These are phyloP conservation scores for Mycena amicta DNA, from an alignment of 768 basidiomycete genomes.

Conservation along the genomic window DNA sequence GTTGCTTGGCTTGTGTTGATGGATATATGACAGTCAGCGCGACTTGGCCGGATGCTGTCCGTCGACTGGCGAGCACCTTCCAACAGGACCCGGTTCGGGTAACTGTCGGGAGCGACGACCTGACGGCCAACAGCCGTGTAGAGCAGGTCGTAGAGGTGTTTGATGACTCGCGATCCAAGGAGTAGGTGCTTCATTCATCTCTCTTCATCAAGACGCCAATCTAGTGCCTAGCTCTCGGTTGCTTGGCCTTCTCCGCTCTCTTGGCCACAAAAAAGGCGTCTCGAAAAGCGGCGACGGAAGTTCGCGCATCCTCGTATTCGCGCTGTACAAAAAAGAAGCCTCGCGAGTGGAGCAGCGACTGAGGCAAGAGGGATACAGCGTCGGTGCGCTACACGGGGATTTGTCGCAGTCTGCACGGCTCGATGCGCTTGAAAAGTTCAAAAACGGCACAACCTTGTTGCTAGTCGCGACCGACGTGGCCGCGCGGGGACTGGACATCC, in stretches of 20 bases:
- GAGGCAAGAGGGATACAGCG: constrained; percentile 69
- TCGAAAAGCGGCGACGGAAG: constrained; percentile 51
- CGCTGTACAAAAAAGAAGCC: constrained; percentile 97
- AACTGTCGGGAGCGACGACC: constrained; percentile 93
- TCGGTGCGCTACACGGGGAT: constrained; percentile 88
- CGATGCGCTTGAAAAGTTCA: constrained; percentile 84
- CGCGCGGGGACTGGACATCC: constrained; percentile 95
- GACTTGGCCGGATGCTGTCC: constrained; percentile 96
- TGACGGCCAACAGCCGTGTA: constrained; percentile 93
- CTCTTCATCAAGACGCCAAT: not conserved
- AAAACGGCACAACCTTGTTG: constrained; percentile 75
- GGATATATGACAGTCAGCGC: constrained; percentile 72
- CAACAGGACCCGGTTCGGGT: constrained; percentile 83
- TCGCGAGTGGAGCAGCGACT: constrained; percentile 86
- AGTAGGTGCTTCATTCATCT: constrained; percentile 51
- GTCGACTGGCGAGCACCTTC: constrained; percentile 87
- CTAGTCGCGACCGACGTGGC: constrained; percentile 98
- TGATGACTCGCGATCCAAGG: constrained; percentile 81
- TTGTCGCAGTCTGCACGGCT: constrained; percentile 84
- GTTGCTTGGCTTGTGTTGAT: too few relatives aligned
- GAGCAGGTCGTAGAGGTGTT: constrained; percentile 92
- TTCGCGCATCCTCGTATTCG: constrained; percentile 86
- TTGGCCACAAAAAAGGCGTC: constrained; percentile 62
- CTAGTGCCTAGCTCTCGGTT: constrained; percentile 57
- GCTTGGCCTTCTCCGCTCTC: constrained; percentile 52